Percentiles rank a stretch among this genome's conserved stretches.
Evolutionary conservation across 2,329 filamentous ascomycete genomes (phyloP).

Genomic region (Penicillium sp.): DNA sequence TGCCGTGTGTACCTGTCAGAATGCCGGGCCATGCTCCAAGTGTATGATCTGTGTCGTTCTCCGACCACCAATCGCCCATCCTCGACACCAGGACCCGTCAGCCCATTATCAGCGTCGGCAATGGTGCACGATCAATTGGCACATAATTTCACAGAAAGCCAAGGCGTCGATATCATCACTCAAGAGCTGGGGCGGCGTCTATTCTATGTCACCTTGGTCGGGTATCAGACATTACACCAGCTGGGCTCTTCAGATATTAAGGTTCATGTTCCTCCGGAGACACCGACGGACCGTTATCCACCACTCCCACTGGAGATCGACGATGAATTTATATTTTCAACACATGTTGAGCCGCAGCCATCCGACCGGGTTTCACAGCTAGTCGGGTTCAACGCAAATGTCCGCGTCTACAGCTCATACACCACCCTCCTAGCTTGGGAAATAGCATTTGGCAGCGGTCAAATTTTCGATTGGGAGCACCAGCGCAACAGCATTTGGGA

Average conservation of each 20-base stretch:
- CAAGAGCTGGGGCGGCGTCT: constrained; percentile 57
- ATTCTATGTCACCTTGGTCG: constrained; percentile 80
- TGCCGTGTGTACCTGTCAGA: constrained; percentile 46
- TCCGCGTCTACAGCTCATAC: constrained; percentile 77
- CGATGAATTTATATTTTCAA: constrained; percentile 73
- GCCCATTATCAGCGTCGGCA: constrained; percentile 22
- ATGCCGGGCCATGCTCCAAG: constrained; percentile 43
- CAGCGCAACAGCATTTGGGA: constrained; percentile 71
- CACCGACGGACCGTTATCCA: constrained; percentile 71
- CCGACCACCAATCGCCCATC: constrained; percentile 9
- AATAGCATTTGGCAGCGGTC: constrained; percentile 74
- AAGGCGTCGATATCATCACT: constrained; percentile 36
- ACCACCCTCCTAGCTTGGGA: constrained; percentile 76
- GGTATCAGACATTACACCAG: constrained; percentile 74
- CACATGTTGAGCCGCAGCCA: constrained; percentile 69
- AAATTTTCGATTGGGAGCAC: constrained; percentile 71
- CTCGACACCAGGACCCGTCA: constrained; percentile 19
- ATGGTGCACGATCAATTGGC: constrained; percentile 21
- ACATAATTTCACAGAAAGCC: constrained; percentile 16
- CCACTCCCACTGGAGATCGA: constrained; percentile 79
- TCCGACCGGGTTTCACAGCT: constrained; percentile 66
- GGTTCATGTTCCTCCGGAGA: constrained; percentile 72
- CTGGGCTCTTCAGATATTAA: constrained; percentile 70
- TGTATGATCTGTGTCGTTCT: constrained; percentile 38
- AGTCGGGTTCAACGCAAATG: constrained; percentile 76